A percentile compares a stretch with the other conserved stretches of the same genome.
These are phyloP conservation scores for Monilinia vaccinii-corymbosi DNA, from an alignment of 2,329 filamentous ascomycete genomes.

Conservation along the genomic window DNA sequence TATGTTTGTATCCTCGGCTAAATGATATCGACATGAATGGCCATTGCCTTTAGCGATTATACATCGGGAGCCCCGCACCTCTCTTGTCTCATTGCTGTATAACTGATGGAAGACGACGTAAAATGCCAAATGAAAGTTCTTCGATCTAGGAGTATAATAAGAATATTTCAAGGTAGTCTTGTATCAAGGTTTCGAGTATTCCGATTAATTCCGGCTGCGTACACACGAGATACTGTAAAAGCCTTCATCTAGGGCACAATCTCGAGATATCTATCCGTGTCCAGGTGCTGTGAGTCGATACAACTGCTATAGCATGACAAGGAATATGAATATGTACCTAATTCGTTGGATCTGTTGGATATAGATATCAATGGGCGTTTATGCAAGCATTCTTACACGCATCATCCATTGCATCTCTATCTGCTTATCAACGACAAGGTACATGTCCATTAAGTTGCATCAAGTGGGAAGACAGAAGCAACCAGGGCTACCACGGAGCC, in stretches of 20 bases:
- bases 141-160: too few species aligned
- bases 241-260: neutral
- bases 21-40: too few species aligned
- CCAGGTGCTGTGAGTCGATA: neutral
- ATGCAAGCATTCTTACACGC: neutral
- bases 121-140: neutral
- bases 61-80: too few species aligned
- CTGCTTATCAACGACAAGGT: neutral
- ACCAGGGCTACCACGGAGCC: too few species aligned
- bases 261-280: neutral
- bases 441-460: neutral
- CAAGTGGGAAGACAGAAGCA: too few species aligned
- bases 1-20: too few species aligned
- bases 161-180: too few species aligned
- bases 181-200: too few species aligned
- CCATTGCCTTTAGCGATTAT: too few species aligned
- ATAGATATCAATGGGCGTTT: neutral
- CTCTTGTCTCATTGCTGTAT: neutral
- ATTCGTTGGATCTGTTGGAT: neutral
- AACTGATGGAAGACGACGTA: neutral
- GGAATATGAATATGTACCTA: neutral
- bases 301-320: too few species aligned
- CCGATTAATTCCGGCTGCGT: too few species aligned
- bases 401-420: neutral
- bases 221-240: neutral